Evolutionary conservation across 1,284 basidiomycete genomes (phyloP), one percentile per base, ranked within the genome.

Genomic region (Boletus semigastroideus): DNA sequence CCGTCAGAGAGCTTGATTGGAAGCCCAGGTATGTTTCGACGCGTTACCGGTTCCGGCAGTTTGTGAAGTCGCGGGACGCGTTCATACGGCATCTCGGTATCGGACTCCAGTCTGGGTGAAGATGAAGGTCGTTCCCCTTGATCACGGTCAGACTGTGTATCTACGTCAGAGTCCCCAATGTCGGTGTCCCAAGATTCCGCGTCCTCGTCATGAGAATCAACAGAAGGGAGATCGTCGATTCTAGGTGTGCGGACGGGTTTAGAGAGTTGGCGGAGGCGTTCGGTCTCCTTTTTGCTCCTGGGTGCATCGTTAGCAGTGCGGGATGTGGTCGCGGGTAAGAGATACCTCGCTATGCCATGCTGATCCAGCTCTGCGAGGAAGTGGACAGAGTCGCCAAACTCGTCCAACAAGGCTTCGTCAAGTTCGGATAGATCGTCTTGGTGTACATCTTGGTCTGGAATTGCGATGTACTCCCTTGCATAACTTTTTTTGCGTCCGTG

Each of bases 1-100:
- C 93, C 93, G 53, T 89, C 79, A 4, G 86, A 78, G 3, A 94
- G 77, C 68, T 95, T 96, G 66, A 94, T 94, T 11, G 93, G 93
- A 44, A 96, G 74, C 40, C 89, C 78, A 48, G 82, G 78, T 45
- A 94, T 80, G 48, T 78, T 78, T 49, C 74, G 72, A 28, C 74
- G 73, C 39, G 75, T 69, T 27, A 78, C 72, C 17, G 72, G 59
- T 34, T 79, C 74, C 72, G 76, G 76, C 14, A 69, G 61, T 25
- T 69, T 74, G 46, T 72, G 75, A 62, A 75, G 80, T 41, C 88
- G 78, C 28, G 84, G 82, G 27, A 72, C 67, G 37, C 69, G 68
- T 67, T 92, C 87, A 59, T 91, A 88, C 27, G 81, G 71, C 82
- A 86, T 84, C 71, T 92, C 91, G 39, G 70, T 74, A 57, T 90